These are phyloP conservation scores for Laburnicola sp. DNA, from an alignment of 2,329 filamentous ascomycete genomes.

Conservation along the genomic window DNA sequence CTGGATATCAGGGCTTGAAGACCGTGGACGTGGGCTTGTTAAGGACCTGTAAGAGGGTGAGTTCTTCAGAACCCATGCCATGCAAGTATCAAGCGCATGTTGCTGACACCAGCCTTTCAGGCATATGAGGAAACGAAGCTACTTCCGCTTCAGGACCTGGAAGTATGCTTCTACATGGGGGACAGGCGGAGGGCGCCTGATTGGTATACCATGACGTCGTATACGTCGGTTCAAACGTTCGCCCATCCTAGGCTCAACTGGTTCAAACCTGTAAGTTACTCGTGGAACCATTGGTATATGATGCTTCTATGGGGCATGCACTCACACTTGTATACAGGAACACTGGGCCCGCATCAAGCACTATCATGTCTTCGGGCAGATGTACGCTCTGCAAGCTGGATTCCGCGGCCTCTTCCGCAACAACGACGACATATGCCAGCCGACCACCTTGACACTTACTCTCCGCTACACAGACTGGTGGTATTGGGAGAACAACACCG, in stretches of 20 bases:
- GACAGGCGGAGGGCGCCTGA: not conserved
- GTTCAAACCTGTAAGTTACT: not conserved
- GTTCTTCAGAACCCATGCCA: constrained; percentile 11
- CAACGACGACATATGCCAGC: constrained; percentile 33
- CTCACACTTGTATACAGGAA: not conserved
- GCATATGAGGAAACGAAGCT: constrained; percentile 1
- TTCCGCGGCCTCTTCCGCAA: constrained; percentile 7
- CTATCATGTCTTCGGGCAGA: constrained; percentile 9
- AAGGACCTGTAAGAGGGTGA: constrained; percentile 41
- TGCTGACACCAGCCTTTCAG: not conserved
- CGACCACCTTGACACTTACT: constrained; percentile 49
- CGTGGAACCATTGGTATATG: too few species aligned
- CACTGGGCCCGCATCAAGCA: not conserved
- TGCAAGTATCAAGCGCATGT: not conserved
- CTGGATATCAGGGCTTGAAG: constrained; percentile 28
- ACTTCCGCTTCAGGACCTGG: constrained; percentile 1
- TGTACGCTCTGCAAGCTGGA: constrained; percentile 4
- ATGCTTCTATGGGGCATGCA: too few species aligned
- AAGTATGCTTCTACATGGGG: constrained; percentile 5
- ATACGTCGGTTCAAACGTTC: not conserved
- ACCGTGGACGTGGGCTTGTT: constrained; percentile 35
- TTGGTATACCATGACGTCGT: not conserved
- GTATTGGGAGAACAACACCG: constrained; percentile 95
- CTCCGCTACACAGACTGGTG: constrained; percentile 57
- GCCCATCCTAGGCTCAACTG: not conserved